Percentiles rank a stretch among this genome's conserved stretches.
phyloP scores from a whole-genome alignment of 495 filamentous ascomycete genomes.

The Chaetomium tenue region DNA sequence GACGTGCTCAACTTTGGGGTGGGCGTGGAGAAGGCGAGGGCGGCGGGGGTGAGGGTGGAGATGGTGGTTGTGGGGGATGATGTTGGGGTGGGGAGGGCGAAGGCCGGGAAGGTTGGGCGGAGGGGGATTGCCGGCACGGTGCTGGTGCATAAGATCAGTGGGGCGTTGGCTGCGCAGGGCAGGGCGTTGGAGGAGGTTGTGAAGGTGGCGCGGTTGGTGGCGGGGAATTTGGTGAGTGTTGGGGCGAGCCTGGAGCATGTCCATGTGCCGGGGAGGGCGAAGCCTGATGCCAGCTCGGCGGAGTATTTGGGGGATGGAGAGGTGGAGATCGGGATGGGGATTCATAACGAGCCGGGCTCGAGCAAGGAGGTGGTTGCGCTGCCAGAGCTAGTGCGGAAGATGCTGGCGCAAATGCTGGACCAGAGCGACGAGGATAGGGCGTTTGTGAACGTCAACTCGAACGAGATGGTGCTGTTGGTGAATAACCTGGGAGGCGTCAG shows the following conservation, averaged over 20 bases:
- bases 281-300: conserved; percentile 46
- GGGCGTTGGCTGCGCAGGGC: conserved; percentile 78
- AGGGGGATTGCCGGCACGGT: conserved; percentile 90
- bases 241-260: conserved; percentile 85
- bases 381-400: conserved; percentile 66
- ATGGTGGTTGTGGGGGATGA: conserved; percentile 97
- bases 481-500: conserved; percentile 96
- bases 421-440: conserved; percentile 73
- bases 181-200: conserved; percentile 63
- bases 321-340: conserved; percentile 96
- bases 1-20: conserved; percentile 96
- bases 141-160: conserved; percentile 82
- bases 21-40: conserved; percentile 87
- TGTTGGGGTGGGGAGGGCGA: conserved; percentile 80
- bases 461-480: conserved; percentile 71
- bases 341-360: conserved; percentile 93
- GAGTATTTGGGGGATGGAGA: conserved; percentile 64
- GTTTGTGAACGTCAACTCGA: conserved; percentile 67
- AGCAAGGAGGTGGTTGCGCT: conserved; percentile 66
- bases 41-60: conserved; percentile 73
- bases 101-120: conserved; percentile 86
- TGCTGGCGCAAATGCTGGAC: conserved; percentile 82
- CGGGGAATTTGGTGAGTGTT: conserved; percentile 79
- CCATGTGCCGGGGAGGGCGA: conserved; percentile 78
- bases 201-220: conserved; percentile 65